phyloP scores from a whole-genome alignment of 345 rosid species.

The Balakata baccata region DNA sequence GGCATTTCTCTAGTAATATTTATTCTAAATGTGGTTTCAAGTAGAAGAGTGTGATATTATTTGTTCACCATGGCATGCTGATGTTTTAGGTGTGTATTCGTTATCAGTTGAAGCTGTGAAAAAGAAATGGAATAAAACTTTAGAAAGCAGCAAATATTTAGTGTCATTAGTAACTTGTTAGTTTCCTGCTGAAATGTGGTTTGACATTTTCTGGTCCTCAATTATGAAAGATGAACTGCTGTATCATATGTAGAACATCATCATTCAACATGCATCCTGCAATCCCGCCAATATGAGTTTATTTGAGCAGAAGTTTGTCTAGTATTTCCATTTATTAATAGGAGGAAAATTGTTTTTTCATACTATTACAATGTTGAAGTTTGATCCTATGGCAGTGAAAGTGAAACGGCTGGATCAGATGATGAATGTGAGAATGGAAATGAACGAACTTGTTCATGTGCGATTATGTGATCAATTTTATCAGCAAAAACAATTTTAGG shows the following conservation, averaged over 20 bases:
- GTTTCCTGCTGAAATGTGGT: neutral
- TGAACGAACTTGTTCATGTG: conserved; percentile 58
- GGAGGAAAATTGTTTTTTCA: too few species aligned
- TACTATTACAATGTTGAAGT: conserved; percentile 13
- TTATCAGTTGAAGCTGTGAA: neutral
- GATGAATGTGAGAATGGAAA: conserved; percentile 52
- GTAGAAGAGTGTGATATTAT: neutral
- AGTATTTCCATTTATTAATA: neutral
- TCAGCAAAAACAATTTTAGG: neutral
- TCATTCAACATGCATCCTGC: neutral
- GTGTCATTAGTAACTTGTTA: neutral
- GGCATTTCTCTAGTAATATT: neutral
- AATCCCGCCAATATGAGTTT: neutral
- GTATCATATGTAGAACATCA: neutral
- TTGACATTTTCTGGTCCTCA: neutral
- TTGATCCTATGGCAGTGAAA: conserved; percentile 53
- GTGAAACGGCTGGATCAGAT: conserved; percentile 57
- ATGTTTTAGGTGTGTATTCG: neutral
- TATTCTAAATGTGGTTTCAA: neutral
- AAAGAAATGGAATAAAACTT: neutral
- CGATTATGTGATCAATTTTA: conserved; percentile 46
- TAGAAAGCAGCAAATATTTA: neutral
- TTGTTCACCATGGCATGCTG: neutral
- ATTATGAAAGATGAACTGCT: neutral
- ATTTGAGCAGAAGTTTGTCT: neutral